Evolutionary conservation across 345 rosid species (phyloP).

Genomic region (Adansonia digitata): DNA sequence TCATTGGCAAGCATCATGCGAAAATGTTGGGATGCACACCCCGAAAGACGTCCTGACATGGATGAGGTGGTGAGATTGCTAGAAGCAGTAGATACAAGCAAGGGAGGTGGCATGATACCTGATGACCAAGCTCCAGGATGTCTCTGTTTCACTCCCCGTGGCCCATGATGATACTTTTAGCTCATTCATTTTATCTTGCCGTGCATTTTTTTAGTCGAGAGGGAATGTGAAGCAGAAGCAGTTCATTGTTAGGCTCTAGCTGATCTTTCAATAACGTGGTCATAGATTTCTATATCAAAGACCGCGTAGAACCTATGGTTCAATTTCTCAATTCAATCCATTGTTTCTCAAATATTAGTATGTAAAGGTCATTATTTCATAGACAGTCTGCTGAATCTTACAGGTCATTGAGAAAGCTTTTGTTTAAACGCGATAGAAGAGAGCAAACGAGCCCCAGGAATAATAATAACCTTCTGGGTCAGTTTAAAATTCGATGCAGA

Average conservation of each 20-base stretch:
- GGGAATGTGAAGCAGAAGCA: neutral
- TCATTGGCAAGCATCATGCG: constrained; percentile 61
- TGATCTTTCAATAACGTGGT: neutral
- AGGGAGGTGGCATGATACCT: constrained; percentile 91
- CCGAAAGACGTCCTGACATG: constrained; percentile 74
- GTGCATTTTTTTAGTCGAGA: neutral
- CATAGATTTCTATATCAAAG: neutral
- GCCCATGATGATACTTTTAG: constrained; percentile 47
- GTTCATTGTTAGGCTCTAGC: neutral
- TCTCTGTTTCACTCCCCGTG: constrained; percentile 61
- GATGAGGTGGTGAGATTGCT: constrained; percentile 64
- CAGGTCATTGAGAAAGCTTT: neutral
- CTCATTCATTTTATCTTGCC: neutral
- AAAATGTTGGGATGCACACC: constrained; percentile 76
- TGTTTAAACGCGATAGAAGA: neutral
- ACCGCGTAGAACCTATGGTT: neutral
- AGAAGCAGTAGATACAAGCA: constrained; percentile 70
- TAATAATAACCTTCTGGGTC: neutral
- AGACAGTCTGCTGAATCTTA: neutral
- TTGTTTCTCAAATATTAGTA: neutral
- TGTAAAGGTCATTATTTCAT: neutral
- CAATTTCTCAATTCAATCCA: neutral
- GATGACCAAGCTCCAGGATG: constrained; percentile 63
- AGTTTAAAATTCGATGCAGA: neutral
- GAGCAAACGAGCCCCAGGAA: neutral